Evolutionary conservation across 768 basidiomycete genomes (phyloP), one percentile per base, ranked within the genome.

Genomic region (Mycena pura): DNA sequence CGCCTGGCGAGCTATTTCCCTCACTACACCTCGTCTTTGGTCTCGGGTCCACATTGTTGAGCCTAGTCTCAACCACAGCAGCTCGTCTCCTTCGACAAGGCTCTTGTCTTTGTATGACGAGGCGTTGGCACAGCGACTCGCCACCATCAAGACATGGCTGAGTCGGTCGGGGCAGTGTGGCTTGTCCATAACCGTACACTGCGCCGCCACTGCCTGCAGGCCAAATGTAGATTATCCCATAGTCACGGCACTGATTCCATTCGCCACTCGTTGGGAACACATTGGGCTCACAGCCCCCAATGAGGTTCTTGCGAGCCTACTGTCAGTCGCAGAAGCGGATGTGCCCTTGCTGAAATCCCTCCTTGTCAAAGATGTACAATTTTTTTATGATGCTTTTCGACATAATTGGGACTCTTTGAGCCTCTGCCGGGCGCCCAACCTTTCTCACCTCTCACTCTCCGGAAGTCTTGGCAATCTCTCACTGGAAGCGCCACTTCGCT

Each of bases 21-120:
- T 53, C 38, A 40, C 51, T 0, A 65, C 51, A 10, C 64, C 64
- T 1, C 49, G 56, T 5, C 57, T 65, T 14, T 65, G 64, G 31
- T 24, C 49, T 2, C 27, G 39, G 10, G 22, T 64, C 11, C 63
- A 60, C 25, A 17, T 64, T 6, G 63, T 48, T 0, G 61, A 57
- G 17, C 61, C 61, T 13, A 6, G n/a, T n/a, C n/a, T 27, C n/a
- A 24, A 34, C 22, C 14, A 9, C 28, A 10, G 8, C 48, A 50
- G 21, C n/a, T n/a, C n/a, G n/a, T n/a, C n/a, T n/a, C n/a, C n/a
- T n/a, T n/a, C n/a, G n/a, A n/a, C n/a, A n/a, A n/a, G n/a, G n/a
- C n/a, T n/a, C n/a, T n/a, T n/a, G n/a, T n/a, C n/a, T n/a, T n/a
- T n/a, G n/a, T n/a, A n/a, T n/a, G n/a, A n/a, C n/a, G n/a, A n/a